phyloP scores from a whole-genome alignment of 1,284 basidiomycete genomes.

The Boletus austroedulis region DNA sequence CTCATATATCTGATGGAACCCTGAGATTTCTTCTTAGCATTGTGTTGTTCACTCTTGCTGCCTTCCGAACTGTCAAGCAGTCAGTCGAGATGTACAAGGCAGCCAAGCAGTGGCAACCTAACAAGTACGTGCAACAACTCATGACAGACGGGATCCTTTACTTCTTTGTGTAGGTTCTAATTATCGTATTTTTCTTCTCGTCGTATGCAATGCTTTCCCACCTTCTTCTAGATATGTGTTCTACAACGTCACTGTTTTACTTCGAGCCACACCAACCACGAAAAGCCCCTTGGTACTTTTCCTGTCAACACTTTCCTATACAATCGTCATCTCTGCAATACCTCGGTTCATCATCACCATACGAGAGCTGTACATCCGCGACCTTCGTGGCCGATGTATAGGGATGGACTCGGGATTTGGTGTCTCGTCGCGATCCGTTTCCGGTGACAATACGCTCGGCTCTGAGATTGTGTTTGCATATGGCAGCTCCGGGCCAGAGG shows the following conservation, averaged over 20 bases:
- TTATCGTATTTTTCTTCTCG: not conserved
- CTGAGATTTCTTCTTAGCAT: not conserved
- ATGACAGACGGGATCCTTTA: not conserved
- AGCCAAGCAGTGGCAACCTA: not conserved
- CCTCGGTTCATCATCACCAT: constrained; percentile 1
- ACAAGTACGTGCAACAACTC: constrained; percentile 3
- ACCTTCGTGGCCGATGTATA: not conserved
- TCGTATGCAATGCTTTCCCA: not conserved
- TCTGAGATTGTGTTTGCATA: not conserved
- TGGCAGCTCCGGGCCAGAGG: too few relatives aligned
- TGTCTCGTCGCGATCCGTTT: not conserved
- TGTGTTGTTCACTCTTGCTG: not conserved
- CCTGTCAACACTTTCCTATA: not conserved
- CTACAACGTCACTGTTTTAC: not conserved
- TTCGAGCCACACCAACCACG: not conserved
- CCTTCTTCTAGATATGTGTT: not conserved
- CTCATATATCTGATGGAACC: not conserved
- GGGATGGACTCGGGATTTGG: not conserved
- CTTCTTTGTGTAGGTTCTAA: constrained; percentile 3
- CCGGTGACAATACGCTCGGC: not conserved
- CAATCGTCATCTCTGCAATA: not conserved
- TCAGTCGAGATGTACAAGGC: not conserved
- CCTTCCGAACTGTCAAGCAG: not conserved
- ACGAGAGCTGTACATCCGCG: not conserved
- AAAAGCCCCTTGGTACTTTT: not conserved